Evolutionary conservation across 257 asterid genomes (phyloP), one percentile per base, ranked within the genome.

Genomic region (Nicotiana otophora): DNA sequence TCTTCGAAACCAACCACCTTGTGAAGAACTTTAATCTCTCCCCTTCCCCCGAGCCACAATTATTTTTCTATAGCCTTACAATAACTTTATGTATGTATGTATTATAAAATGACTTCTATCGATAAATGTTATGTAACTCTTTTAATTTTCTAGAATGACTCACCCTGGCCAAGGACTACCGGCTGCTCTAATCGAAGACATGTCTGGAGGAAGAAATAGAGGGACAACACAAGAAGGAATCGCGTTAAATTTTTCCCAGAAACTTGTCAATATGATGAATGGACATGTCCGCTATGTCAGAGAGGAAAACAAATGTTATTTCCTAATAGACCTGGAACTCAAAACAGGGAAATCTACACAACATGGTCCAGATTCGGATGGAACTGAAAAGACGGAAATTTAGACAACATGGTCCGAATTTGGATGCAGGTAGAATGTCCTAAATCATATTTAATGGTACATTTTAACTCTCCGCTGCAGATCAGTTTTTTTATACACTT

Each of bases 141-240:
- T 51, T 26, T 53, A 15, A 51, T 74, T 74, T 48, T 9, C 51
- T 84, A 93, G 97, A 83, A 89, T 94, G 91, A 72, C 89, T 84
- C 98, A 92, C 87, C 92, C 94, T 0, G 93, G 96, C 10, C 79
- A 83, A 34, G 95, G 94, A n/a, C 84, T 92, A 60, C 93, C 98
- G 31, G 70, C 81, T 48, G 61, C 83, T 82, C 86, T 92, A 10
- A 82, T 87, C n/a, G 91, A 88, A 66, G 91, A 92, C 33, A 91
- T 91, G 93, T 60, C 65, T 82, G 86, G 84, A 26, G 80, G 76
- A 26, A 77, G 88, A 81, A 87, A 61, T 84, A 33, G 81, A 12
- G 64, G 78, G 83, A 67, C 81, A 15, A 85, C 89, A 17, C 86
- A 84, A 74, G 92, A 86, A 85, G 98, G 94, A 57, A 74, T 87